Conservation (phyloP, 805 yeast genomes). For the Saccharomycopsis sp. region DNA sequence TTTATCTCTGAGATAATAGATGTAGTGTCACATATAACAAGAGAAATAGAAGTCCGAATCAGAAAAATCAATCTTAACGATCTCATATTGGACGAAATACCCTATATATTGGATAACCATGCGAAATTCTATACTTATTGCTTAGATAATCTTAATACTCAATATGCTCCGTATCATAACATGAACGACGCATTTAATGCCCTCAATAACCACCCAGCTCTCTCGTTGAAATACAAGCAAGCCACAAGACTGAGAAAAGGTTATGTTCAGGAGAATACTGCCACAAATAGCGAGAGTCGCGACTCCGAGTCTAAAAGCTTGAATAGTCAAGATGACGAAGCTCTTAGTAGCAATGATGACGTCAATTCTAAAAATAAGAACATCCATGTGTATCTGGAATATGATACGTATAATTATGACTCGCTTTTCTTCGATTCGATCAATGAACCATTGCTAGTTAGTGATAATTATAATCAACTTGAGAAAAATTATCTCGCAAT, state of each 20-base stretch:
- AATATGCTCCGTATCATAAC: constrained; percentile 28
- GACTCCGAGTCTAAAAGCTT: not conserved
- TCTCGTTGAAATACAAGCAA: constrained; percentile 21
- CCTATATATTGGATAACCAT: constrained; percentile 35
- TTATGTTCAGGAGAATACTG: constrained; percentile 14
- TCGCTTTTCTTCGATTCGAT: not conserved
- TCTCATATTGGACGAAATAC: constrained; percentile 40
- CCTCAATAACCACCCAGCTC: constrained; percentile 31
- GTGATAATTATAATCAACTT: constrained; percentile 21
- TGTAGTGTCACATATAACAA: constrained; percentile 34
- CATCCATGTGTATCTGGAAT: not conserved
- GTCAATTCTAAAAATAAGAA: not conserved
- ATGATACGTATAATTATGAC: not conserved
- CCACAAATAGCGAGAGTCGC: not conserved
- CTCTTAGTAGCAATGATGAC: not conserved
- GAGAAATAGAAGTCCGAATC: constrained; percentile 33
- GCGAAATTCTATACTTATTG: constrained; percentile 29
- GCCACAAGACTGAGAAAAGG: constrained; percentile 8
- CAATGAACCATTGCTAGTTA: not conserved
- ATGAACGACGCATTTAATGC: constrained; percentile 32
- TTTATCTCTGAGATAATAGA: constrained; percentile 36
- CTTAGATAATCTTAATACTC: constrained; percentile 26
- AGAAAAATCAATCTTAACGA: constrained; percentile 30
- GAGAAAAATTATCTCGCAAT: constrained; percentile 33
- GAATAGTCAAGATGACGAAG: not conserved